Conservation (phyloP, 2,329 filamentous ascomycete genomes). For the Monosporascus sp. region DNA sequence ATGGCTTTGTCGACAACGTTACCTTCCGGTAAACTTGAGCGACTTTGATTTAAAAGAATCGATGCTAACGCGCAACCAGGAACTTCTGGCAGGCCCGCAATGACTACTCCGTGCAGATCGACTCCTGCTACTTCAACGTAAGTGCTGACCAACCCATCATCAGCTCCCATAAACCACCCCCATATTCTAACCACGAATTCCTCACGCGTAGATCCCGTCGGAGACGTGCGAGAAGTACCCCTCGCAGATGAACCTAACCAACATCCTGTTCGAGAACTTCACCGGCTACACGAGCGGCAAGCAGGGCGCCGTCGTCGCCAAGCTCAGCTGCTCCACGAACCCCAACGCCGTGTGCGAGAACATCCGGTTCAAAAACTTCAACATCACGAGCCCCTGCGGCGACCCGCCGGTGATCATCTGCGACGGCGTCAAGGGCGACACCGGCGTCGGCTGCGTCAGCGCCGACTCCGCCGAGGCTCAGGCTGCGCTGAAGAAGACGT, state of each 20-base stretch:
- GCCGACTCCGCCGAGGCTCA: conserved; percentile 28
- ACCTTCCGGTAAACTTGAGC: conserved; percentile 38
- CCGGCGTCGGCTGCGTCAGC: conserved; percentile 29
- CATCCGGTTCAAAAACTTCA: conserved; percentile 50
- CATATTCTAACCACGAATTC: neutral
- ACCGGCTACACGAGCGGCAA: conserved; percentile 51
- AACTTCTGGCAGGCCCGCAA: conserved; percentile 56
- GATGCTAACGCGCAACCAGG: conserved; percentile 21
- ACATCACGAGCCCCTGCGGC: conserved; percentile 45
- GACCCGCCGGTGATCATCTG: conserved; percentile 42
- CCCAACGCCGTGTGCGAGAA: conserved; percentile 48
- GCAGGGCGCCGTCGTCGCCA: conserved; percentile 48
- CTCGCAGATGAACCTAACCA: conserved; percentile 52
- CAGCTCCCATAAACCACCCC: neutral
- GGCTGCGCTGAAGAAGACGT: conserved; percentile 27
- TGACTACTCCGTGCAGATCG: conserved; percentile 52
- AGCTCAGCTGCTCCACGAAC: conserved; percentile 49
- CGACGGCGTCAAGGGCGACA: conserved; percentile 37
- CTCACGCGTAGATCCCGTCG: conserved; percentile 27
- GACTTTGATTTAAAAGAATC: neutral
- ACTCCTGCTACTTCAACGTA: conserved; percentile 59
- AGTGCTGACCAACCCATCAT: conserved; percentile 12
- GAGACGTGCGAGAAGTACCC: conserved; percentile 48
- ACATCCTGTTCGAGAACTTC: conserved; percentile 55
- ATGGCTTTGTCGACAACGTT: conserved; percentile 56